These are phyloP conservation scores for Rossbeevera mucosa DNA, from an alignment of 768 basidiomycete genomes.

Conservation along the genomic window DNA sequence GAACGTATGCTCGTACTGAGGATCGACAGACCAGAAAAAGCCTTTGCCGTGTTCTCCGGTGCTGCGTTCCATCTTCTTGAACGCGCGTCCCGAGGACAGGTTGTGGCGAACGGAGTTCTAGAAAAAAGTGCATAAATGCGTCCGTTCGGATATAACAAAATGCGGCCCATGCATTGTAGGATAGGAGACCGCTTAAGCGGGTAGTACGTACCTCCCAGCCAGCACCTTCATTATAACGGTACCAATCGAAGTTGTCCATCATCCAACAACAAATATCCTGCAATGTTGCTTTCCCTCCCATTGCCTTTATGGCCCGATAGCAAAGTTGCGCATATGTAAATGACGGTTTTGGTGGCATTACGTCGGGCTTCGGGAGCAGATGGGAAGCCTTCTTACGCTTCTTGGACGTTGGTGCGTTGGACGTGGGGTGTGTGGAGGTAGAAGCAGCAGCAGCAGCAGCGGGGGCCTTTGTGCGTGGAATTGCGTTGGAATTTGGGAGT, in stretches of 20 bases:
- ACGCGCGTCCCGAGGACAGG: slow-evolving; percentile 87
- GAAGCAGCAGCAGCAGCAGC: slow-evolving; percentile 8
- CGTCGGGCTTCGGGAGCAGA: slow-evolving; percentile 53
- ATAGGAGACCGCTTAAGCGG: background rate
- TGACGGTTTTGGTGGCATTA: slow-evolving; percentile 85
- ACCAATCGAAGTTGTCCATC: slow-evolving; percentile 84
- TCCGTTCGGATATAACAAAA: slow-evolving; percentile 8
- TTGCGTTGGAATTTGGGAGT: slow-evolving; percentile 61
- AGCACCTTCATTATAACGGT: slow-evolving; percentile 71
- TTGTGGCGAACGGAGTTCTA: slow-evolving; percentile 94
- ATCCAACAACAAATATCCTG: slow-evolving; percentile 95
- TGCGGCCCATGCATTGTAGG: background rate
- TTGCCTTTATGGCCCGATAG: slow-evolving; percentile 78
- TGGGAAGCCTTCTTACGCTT: slow-evolving; percentile 63
- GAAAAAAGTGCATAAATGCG: slow-evolving; percentile 1
- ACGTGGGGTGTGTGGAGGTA: slow-evolving; percentile 16
- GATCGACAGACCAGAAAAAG: slow-evolving; percentile 90
- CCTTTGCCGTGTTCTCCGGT: slow-evolving; percentile 87
- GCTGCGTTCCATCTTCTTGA: slow-evolving; percentile 84
- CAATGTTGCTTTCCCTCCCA: slow-evolving; percentile 82
- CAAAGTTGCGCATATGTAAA: slow-evolving; percentile 91
- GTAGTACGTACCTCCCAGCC: slow-evolving; percentile 80
- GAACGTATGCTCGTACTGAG: slow-evolving; percentile 59
- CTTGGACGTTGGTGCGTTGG: slow-evolving; percentile 39
- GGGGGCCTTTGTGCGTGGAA: slow-evolving; percentile 40